Evolutionary conservation across 768 basidiomycete genomes (phyloP).

Genomic region (Candolleomyces aberdarensis): DNA sequence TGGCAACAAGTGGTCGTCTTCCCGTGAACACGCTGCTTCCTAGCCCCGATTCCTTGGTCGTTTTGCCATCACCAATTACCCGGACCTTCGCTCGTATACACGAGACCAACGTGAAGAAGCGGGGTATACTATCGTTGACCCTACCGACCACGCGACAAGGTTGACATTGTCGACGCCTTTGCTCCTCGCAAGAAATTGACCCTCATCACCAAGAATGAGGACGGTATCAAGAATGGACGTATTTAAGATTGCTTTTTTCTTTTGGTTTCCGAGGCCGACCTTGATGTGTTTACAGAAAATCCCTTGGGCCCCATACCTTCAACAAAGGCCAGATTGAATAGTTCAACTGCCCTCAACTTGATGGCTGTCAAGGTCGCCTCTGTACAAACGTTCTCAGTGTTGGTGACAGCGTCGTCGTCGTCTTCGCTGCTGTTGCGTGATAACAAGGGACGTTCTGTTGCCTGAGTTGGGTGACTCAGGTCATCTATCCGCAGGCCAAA

Average conservation of each 20-base stretch:
- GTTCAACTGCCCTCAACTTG: constrained; percentile 95
- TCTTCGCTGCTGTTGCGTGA: too few relatives aligned
- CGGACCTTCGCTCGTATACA: constrained; percentile 98
- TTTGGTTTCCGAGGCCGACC: neutral
- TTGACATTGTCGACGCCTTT: constrained; percentile 65
- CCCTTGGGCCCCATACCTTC: constrained; percentile 90
- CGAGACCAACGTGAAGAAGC: constrained; percentile 98
- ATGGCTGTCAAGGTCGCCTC: constrained; percentile 47
- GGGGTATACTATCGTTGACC: constrained; percentile 93
- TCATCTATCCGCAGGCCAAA: too few relatives aligned
- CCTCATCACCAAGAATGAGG: too few relatives aligned
- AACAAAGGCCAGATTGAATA: constrained; percentile 97
- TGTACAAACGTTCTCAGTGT: too few relatives aligned
- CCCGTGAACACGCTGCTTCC: constrained; percentile 95
- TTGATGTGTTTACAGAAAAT: constrained; percentile 36
- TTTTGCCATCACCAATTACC: constrained; percentile 80
- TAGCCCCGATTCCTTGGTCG: constrained; percentile 95
- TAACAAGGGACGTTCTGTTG: too few relatives aligned
- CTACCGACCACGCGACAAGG: constrained; percentile 92
- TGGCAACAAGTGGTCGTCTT: constrained; percentile 93
- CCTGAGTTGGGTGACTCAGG: too few relatives aligned
- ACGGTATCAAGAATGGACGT: constrained; percentile 51
- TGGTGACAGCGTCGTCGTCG: too few relatives aligned
- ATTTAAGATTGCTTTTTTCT: neutral
- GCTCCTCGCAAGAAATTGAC: too few relatives aligned